Conservation (phyloP, 148 eudicot genomes). For the Rhododendron williamsianum region DNA sequence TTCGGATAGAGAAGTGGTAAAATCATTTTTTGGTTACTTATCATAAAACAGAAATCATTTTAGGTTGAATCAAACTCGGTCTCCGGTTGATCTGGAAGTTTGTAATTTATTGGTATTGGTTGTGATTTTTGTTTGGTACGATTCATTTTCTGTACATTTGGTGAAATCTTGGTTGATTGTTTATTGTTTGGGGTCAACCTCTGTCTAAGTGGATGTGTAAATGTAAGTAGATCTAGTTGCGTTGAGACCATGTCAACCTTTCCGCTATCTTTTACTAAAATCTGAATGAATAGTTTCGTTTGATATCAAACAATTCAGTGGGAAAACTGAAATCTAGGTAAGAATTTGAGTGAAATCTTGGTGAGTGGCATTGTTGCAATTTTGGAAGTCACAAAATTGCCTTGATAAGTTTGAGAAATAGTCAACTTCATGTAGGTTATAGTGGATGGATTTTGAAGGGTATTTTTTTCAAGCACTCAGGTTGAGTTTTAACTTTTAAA, state of each 20-base stretch:
- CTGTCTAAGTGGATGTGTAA: neutral
- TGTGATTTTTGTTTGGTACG: neutral
- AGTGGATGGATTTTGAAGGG: neutral
- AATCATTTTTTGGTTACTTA: neutral
- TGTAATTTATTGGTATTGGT: neutral
- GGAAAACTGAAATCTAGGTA: neutral
- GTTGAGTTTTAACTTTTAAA: neutral
- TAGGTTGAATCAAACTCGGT: neutral
- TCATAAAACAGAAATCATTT: neutral
- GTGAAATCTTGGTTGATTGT: neutral
- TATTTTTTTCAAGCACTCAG: neutral
- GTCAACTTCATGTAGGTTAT: neutral
- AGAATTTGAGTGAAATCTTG: neutral
- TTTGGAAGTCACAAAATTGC: neutral
- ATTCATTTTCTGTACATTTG: neutral
- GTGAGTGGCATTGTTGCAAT: neutral
- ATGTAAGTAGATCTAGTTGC: neutral
- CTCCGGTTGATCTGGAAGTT: neutral
- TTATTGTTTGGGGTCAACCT: neutral
- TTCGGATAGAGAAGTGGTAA: too few relatives aligned
- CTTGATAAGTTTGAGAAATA: neutral
- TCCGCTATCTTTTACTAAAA: neutral
- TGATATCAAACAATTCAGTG: neutral
- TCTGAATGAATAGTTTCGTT: neutral
- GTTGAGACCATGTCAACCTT: neutral